Conservation (phyloP, 2,329 filamentous ascomycete genomes). For the Pestalotiopsis sp. region DNA sequence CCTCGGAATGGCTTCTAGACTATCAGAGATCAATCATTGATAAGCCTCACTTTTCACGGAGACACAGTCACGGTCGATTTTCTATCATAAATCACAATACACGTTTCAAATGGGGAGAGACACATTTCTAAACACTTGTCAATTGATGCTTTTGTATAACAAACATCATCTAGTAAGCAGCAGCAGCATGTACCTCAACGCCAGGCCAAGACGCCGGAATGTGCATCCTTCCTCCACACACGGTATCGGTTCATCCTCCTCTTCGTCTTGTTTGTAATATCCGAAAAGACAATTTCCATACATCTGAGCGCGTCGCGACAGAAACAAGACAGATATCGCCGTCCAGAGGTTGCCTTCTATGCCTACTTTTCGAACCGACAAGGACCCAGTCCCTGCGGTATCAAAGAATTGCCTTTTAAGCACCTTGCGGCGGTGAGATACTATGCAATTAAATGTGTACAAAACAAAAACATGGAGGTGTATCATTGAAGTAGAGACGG, state of each 20-base stretch:
- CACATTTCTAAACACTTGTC: neutral
- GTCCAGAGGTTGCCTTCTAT: neutral
- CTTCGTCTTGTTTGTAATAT: neutral
- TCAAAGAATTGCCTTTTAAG: neutral
- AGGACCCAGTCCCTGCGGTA: neutral
- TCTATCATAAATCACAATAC: neutral
- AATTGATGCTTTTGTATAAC: constrained; percentile 4
- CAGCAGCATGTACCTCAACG: neutral
- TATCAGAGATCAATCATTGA: neutral
- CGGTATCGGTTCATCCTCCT: neutral
- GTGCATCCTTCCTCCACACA: neutral
- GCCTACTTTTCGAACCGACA: neutral
- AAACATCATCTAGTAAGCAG: constrained; percentile 3
- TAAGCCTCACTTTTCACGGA: neutral
- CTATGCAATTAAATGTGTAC: constrained; percentile 14
- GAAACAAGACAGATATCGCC: neutral
- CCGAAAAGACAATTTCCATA: constrained; percentile 5
- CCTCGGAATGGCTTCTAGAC: neutral
- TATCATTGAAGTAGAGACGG: neutral
- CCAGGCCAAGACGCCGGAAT: constrained; percentile 3
- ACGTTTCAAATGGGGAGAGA: neutral
- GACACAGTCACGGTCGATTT: neutral
- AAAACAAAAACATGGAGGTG: constrained; percentile 8
- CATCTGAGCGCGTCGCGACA: neutral
- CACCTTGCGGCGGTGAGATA: constrained; percentile 12